Conservation (phyloP, 441 rosid species). For the Gossypium gossypioides region DNA sequence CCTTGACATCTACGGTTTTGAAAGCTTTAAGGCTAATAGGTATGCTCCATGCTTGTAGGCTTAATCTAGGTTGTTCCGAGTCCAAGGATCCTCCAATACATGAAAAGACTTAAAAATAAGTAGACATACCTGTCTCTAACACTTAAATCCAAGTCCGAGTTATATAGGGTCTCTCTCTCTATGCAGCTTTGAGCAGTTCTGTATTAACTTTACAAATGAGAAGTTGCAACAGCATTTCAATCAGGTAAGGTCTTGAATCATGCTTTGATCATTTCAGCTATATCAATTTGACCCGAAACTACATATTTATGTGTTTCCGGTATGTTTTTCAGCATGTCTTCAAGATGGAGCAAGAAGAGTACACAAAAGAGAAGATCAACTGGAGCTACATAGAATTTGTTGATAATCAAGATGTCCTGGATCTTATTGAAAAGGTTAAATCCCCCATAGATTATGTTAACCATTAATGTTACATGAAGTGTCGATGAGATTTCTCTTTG, state of each 20-base stretch:
- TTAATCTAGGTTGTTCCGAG: not conserved
- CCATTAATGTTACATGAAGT: not conserved
- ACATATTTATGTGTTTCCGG: slow-evolving; percentile 12
- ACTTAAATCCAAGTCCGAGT: not conserved
- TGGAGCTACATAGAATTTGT: slow-evolving; percentile 99
- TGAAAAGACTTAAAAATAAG: not conserved
- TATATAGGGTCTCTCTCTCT: not conserved
- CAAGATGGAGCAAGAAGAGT: slow-evolving; percentile 98
- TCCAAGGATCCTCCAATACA: too few relatives aligned
- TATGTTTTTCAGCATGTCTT: slow-evolving; percentile 69
- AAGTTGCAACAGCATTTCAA: slow-evolving; percentile 98
- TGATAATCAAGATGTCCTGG: slow-evolving; percentile 93
- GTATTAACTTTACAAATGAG: slow-evolving; percentile 95
- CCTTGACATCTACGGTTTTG: slow-evolving; percentile 68
- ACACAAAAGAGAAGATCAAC: slow-evolving; percentile 81
- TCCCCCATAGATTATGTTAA: not conserved
- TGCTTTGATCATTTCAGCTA: not conserved
- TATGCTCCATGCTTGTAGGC: slow-evolving; percentile 15
- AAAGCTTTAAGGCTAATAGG: slow-evolving; percentile 64
- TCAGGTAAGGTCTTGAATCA: slow-evolving; percentile 44
- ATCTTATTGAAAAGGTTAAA: slow-evolving; percentile 76
- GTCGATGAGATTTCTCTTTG: not conserved
- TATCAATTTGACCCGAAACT: not conserved
- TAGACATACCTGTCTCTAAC: not conserved
- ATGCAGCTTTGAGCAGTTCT: slow-evolving; percentile 94